These are phyloP conservation scores for Eucalyptus dawsonii DNA, from an alignment of 345 rosid genomes.

Conservation along the genomic window DNA sequence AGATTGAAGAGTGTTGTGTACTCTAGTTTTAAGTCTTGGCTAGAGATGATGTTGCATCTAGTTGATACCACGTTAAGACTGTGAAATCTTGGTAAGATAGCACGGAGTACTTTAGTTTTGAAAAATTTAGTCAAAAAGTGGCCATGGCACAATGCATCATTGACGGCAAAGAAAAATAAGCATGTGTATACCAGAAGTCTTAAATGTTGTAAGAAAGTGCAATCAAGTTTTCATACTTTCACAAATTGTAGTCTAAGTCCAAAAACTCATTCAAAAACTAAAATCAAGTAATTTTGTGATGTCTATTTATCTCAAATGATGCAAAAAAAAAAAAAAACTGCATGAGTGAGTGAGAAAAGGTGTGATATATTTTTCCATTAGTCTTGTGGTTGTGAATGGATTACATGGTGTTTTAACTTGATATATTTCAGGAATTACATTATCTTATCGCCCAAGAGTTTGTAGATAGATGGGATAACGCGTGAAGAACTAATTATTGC, in stretches of 20 bases:
- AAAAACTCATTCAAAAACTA: background rate
- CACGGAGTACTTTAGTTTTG: background rate
- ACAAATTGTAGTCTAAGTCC: background rate
- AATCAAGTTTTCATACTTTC: background rate
- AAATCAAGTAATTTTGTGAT: background rate
- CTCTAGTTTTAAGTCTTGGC: background rate
- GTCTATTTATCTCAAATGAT: background rate
- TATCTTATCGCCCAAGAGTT: fast-evolving
- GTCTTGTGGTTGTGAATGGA: background rate
- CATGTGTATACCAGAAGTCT: background rate
- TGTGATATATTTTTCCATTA: background rate
- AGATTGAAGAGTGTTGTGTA: background rate
- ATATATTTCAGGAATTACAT: background rate
- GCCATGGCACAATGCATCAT: background rate
- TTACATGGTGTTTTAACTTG: background rate
- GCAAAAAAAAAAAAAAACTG: background rate
- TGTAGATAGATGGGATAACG: background rate
- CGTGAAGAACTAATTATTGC: background rate
- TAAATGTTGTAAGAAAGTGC: background rate
- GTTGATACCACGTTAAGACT: background rate
- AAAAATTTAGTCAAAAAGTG: background rate
- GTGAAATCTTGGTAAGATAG: background rate
- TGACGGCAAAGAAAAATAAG: background rate
- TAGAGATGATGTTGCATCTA: background rate
- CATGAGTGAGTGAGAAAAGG: background rate